A percentile compares a stretch with the other conserved stretches of the same genome.
Evolutionary conservation across 441 rosid species (phyloP).

Genomic region (Adansonia madagascariensis): DNA sequence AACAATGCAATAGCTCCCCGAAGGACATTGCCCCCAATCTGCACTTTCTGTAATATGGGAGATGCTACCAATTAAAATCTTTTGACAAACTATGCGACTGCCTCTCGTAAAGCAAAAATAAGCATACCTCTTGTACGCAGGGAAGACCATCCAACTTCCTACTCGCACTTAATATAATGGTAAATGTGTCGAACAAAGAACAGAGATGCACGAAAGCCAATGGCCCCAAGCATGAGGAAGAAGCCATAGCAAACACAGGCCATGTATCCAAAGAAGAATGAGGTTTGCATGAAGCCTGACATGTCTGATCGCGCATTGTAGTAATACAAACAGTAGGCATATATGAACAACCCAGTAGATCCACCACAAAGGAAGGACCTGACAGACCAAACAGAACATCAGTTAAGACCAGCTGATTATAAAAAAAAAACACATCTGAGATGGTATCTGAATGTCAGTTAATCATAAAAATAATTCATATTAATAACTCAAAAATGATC

Average conservation of each 20-base stretch:
- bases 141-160: constrained; percentile 21
- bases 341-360: constrained; percentile 45
- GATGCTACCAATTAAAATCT: background rate
- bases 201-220: constrained; percentile 47
- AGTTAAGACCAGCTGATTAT: background rate
- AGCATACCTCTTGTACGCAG: constrained; percentile 1
- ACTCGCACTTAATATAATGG: constrained; percentile 47
- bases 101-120: background rate
- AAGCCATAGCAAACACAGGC: constrained; percentile 49
- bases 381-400: background rate
- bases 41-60: background rate
- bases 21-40: background rate
- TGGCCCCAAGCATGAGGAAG: constrained; percentile 48
- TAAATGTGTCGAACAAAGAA: constrained; percentile 51
- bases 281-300: constrained; percentile 52
- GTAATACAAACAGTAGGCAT: constrained; percentile 45
- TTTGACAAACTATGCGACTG: background rate
- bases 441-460: constrained; percentile 18
- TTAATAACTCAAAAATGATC: background rate
- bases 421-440: background rate
- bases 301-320: constrained; percentile 46
- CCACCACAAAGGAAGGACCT: constrained; percentile 55
- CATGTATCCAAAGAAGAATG: constrained; percentile 51
- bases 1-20: background rate
- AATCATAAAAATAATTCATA: constrained; percentile 7